Evolutionary conservation across 23 red algal species (phyloP), one percentile per base, ranked within the genome.

Genomic region (Gracilaria vermiculophylla): DNA sequence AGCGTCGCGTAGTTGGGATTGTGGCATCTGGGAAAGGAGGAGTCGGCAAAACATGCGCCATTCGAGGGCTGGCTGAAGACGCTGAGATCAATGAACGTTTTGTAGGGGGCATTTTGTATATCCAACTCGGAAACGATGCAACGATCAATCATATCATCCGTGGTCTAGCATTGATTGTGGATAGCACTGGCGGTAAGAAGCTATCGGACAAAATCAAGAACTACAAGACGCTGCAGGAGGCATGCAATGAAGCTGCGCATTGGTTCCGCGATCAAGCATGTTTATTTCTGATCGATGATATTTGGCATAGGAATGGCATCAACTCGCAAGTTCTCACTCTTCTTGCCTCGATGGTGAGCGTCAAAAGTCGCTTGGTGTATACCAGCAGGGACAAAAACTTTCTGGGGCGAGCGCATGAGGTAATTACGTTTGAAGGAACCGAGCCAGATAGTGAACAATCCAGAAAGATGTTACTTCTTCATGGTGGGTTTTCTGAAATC

Each of bases 271-370:
- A 7, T 44, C 32, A 44, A 6, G 23, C 5, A 5, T 75, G 69
- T 75, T 27, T 75, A 10, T 75, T 75, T 44, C 28, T 75, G 5
- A 10, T 75, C 6, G 69, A 75, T 75, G 69, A 75, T 27, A 44
- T 75, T 43, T 75, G 69, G 69, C 10, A 10, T 4, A 6, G 5
- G n/a, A 75, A 47, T 12, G 69, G 69, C 41, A 75, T 75, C 40
- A 12, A 47, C 12, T 47, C 43, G 6, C 5, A 12, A 8, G 43
- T 47, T 5, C 12, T 47, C 43, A 47, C 43, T 12, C 43, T 47
- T 8, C 43, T 47, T 47, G 43, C 6, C 43, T 8, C 12, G 12
- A 47, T 47, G 43, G 43, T 47, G 43, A 47, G 12, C 43, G 43
- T 8, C 5, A 5, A 12, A 5, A 47, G 43, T 47, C 43, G 43